Conservation (phyloP, 2,329 filamentous ascomycete species). For the Aspergillus costaricaensis region DNA sequence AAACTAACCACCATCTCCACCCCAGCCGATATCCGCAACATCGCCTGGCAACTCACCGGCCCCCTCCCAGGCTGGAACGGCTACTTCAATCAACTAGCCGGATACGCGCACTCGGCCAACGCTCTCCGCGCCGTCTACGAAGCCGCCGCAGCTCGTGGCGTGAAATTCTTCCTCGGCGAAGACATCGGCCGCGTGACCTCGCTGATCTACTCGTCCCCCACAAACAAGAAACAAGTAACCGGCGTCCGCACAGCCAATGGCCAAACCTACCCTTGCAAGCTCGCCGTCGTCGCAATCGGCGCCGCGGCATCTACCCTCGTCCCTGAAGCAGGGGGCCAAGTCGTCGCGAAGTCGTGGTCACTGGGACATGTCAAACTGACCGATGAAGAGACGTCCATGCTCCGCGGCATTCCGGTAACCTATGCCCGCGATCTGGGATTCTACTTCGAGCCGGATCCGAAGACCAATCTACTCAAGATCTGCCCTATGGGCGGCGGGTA, state of each 20-base stretch:
- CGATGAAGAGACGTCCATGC: constrained; percentile 53
- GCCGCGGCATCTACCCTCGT: constrained; percentile 52
- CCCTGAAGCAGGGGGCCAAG: constrained; percentile 52
- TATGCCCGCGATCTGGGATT: constrained; percentile 65
- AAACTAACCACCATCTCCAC: constrained; percentile 44
- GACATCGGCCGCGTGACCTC: constrained; percentile 42
- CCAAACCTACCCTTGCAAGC: constrained; percentile 36
- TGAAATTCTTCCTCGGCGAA: constrained; percentile 49
- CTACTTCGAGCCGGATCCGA: constrained; percentile 65
- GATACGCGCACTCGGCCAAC: constrained; percentile 59
- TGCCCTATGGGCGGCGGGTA: constrained; percentile 62
- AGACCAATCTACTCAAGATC: constrained; percentile 61
- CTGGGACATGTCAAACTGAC: constrained; percentile 62
- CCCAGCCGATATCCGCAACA: constrained; percentile 44
- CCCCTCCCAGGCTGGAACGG: constrained; percentile 57
- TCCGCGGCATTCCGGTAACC: constrained; percentile 62
- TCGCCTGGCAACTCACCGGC: constrained; percentile 53
- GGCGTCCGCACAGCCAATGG: constrained; percentile 44
- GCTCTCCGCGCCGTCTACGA: constrained; percentile 53
- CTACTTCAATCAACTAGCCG: constrained; percentile 60
- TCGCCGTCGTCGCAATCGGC: constrained; percentile 56
- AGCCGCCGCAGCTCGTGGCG: constrained; percentile 43
- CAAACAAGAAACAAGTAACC: constrained; percentile 23
- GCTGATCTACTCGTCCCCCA: constrained; percentile 39
- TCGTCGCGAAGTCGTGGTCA: constrained; percentile 60